Base-by-base conservation (phyloP, 768 basidiomycete genomes). In the Trametes elegans region DNA sequence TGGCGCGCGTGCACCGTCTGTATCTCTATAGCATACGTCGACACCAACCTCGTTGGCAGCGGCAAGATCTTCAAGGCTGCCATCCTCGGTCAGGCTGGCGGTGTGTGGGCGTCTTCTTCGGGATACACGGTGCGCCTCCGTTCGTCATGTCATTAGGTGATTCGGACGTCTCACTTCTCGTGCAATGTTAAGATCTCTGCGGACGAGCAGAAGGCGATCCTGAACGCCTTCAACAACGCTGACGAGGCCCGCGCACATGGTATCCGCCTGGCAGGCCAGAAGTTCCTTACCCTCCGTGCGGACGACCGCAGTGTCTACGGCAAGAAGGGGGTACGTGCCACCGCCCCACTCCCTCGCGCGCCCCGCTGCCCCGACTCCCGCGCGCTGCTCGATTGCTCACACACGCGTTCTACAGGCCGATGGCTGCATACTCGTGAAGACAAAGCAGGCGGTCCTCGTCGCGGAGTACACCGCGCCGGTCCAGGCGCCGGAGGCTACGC, bases 371-470 rank as follows among this genome's bases (percentile, higher is more conserved):
- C 31, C 27, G 49, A 21, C n/a, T 4, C 28, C 47, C 29, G 10
- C 0, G 7, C 11, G 7, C 21, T 47, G 28, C 26, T 14, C 24
- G 23, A 9, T 7, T 7, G 13, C 32, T 19, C 41, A 34, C 27
- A 10, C 10, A n/a, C 28, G 2, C 53, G n/a, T 27, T 13, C 29
- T 21, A 5, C 64, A 95, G 93, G 79, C 77, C 19, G 83, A 90
- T 68, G 94, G 95, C 1, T 81, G 76, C 32, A 63, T 80, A 27
- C 64, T 93, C 55, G 84, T 89, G 42, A 89, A 88, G 77, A 95
- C 92, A 16, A 87, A 79, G 57, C 87, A 90, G 65, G 92, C 90
- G n/a, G 74, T 96, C 52, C 76, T 98, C 48, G 84, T 97, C 19
- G 81, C 83, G 5, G 85, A 86, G 66, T 98, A 96, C 70, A 55